phyloP scores from a whole-genome alignment of 2,329 filamentous ascomycete species.

The Trichoderma hamatum region DNA sequence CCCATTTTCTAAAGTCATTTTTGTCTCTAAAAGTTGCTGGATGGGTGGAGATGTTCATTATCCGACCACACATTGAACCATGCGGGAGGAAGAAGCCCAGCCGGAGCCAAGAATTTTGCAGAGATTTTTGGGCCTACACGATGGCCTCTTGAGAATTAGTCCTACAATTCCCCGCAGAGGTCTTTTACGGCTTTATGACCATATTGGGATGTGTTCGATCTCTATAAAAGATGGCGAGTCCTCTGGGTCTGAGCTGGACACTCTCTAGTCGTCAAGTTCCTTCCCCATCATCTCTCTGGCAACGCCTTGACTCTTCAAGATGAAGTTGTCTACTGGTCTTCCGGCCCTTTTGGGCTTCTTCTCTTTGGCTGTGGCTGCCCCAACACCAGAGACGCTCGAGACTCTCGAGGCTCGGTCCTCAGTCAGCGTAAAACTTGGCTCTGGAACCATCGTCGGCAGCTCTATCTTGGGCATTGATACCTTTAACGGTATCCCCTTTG shows the following conservation, averaged over 20 bases:
- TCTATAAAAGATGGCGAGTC: constrained; percentile 7
- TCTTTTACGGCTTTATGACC: background rate
- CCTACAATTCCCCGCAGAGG: constrained; percentile 1
- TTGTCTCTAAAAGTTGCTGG: background rate
- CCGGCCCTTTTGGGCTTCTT: constrained; percentile 24
- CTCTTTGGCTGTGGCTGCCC: constrained; percentile 14
- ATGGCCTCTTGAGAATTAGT: background rate
- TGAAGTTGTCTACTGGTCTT: constrained; percentile 20
- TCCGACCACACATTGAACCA: background rate
- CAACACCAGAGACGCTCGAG: constrained; percentile 33
- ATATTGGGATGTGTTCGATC: background rate
- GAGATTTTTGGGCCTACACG: background rate
- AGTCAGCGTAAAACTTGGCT: constrained; percentile 58
- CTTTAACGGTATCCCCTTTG: constrained; percentile 77
- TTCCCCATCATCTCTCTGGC: background rate
- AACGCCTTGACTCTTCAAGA: constrained; percentile 2
- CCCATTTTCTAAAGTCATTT: background rate
- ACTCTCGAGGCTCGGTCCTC: constrained; percentile 51
- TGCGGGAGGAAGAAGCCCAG: background rate
- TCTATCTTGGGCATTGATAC: constrained; percentile 58
- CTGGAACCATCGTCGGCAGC: constrained; percentile 59
- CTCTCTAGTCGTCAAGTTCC: background rate
- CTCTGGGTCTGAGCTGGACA: background rate
- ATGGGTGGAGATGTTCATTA: constrained; percentile 18
- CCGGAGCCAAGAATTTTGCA: background rate